Evolutionary conservation across 1,284 basidiomycete species (phyloP), one percentile per base, ranked within the genome.

Genomic region (Apiotrichum mycotoxinovorans): DNA sequence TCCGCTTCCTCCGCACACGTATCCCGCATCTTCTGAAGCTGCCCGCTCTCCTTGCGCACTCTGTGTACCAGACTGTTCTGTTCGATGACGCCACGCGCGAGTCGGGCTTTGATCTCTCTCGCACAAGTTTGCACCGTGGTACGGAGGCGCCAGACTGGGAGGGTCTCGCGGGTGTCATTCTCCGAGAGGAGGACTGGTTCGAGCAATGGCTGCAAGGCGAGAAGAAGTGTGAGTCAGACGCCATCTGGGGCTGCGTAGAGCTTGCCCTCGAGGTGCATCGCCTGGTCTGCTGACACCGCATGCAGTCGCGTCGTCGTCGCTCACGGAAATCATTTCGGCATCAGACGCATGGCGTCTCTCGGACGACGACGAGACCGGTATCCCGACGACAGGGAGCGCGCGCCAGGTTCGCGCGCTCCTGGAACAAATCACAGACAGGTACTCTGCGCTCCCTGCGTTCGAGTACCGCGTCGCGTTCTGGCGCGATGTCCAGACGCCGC

Each of bases 391-490:
- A 0, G 84, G 85, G 62, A 92, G 89, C 10, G 86, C 92, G 1
- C 80, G 91, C 26, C 83, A 87, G 64, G 78, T 95, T 54, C 88
- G 87, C 67, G 84, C 86, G n/a, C 79, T 96, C 26, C 80, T 92
- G 11, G 89, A 94, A 67, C 90, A 92, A 74, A 85, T 95, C 53
- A 92, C 91, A 86, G 93, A 95, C 72, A 91, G 94, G 1, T 97
- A 97, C 71, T 84, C 87, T 11, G 87, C 91, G 0, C 80, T 98
- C 0, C 93, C 94, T 0, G 83, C 83, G 44, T 83, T 88, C 58
- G 73, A 80, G 15, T 89, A 96, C 60, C 86, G 87, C 18, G 84
- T 87, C 0, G 85, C 86, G 14, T 98, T 98, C 78, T 81, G 98
- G 52, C 82, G 87, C 40, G 80, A 82, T 10, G 84, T 96, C 12